Evolutionary conservation across 1,284 basidiomycete genomes (phyloP), one percentile per base, ranked within the genome.

Genomic region (Testicularia cyperi): DNA sequence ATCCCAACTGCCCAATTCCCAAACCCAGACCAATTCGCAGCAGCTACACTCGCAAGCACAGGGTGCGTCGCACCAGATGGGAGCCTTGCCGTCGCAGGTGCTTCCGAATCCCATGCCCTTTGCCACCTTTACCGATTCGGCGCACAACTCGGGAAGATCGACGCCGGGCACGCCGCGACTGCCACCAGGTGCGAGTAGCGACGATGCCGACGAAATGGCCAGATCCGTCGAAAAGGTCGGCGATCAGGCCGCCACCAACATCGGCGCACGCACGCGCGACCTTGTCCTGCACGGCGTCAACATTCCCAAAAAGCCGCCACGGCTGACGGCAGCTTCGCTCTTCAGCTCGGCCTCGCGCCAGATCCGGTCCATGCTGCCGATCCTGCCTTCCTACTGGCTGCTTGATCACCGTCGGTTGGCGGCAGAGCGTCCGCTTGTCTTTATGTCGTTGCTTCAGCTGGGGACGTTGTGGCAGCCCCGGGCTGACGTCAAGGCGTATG

Each of bases 231-330:
- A 60, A 27, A 60, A 54, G 20, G 51, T 60, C 4, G 56, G 56
- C 38, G 57, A 62, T 15, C 51, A 55, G 27, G 57, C 57, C 5
- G 47, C 57, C 2, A 55, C 46, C 39, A 62, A 55, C 37, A 51
- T 62, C 25, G 57, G 57, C 21, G 57, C 57, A 14, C 35, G 57
- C 6, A 62, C 57, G 0, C 46, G 57, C 19, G 57, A 62, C 30
- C 47, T 62, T 1, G 46, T 62, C n/a, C 37, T 62, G n/a, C 57
- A 62, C 21, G 57, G 57, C 8, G 57, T 62, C 57, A 62, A 55
- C 44, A 62, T 62, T 8, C 57, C 57, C 28, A 62, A 55, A 33
- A 62, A 62, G 41, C 57, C 57, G 14, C 52, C 57, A 6, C 51
- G 52, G 23, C 46, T 56, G 27, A 62, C 52, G 4, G 57, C 57